These are phyloP conservation scores for Magnusiomyces paraingens DNA, from an alignment of 1,139 yeast species.

Conservation along the genomic window DNA sequence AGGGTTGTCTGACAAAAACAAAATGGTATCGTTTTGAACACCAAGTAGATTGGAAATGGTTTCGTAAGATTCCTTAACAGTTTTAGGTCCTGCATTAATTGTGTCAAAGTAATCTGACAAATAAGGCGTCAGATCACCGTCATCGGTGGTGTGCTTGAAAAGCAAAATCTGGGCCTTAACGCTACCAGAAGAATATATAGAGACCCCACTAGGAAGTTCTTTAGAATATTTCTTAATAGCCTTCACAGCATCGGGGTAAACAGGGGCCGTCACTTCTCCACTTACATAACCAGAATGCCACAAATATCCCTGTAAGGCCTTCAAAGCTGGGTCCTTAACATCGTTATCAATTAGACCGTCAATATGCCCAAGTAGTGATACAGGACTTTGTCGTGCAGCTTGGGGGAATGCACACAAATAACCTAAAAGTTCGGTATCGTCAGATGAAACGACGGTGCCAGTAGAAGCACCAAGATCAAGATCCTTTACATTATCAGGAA, in stretches of 20 bases:
- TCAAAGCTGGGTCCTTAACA: conserved; percentile 70
- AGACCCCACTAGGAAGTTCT: conserved; percentile 33
- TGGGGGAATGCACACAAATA: conserved; percentile 45
- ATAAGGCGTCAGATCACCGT: conserved; percentile 46
- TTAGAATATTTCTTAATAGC: conserved; percentile 41
- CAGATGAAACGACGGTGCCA: background rate
- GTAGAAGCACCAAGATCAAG: background rate
- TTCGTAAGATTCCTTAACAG: conserved; percentile 49
- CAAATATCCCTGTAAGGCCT: conserved; percentile 72
- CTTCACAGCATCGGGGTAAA: conserved; percentile 65
- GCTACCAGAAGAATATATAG: conserved; percentile 89
- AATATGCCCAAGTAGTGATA: conserved; percentile 42
- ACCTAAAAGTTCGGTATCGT: conserved; percentile 10
- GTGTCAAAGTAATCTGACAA: conserved; percentile 77
- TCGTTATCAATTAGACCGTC: conserved; percentile 54
- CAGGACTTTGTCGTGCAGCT: conserved; percentile 28
- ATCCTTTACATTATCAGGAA: background rate
- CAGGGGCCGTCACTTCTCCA: conserved; percentile 72
- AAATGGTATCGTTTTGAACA: conserved; percentile 34
- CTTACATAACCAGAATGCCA: conserved; percentile 76
- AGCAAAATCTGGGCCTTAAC: conserved; percentile 77
- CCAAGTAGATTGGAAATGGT: conserved; percentile 49
- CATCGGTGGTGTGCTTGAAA: conserved; percentile 50
- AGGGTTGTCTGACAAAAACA: conserved; percentile 65
- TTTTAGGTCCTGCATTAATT: conserved; percentile 72